phyloP scores from a whole-genome alignment of 805 yeast species.

The Yarrowia phangngaensis region DNA sequence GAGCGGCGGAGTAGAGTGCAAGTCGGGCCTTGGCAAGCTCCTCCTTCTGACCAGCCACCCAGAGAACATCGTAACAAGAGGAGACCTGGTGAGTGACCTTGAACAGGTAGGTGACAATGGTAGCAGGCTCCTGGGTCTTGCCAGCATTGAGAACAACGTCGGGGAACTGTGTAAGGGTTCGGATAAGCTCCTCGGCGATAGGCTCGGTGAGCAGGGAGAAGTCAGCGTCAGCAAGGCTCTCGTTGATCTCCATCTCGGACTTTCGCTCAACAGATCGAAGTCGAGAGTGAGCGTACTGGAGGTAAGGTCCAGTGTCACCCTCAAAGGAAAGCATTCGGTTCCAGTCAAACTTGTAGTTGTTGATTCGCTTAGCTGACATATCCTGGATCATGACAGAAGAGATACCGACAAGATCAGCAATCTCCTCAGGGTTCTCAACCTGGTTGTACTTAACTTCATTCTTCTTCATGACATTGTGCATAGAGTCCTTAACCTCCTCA shows the following conservation, averaged over 20 bases:
- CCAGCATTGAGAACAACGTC: slow-evolving; percentile 80
- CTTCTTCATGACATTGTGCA: slow-evolving; percentile 95
- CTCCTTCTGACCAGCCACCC: slow-evolving; percentile 94
- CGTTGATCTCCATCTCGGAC: slow-evolving; percentile 42
- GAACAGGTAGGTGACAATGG: slow-evolving; percentile 90
- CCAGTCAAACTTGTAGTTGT: slow-evolving; percentile 96
- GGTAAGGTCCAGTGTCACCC: slow-evolving; percentile 98
- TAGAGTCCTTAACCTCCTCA: slow-evolving; percentile 86
- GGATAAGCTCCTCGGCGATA: slow-evolving; percentile 63
- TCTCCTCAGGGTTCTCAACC: slow-evolving; percentile 87
- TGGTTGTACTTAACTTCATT: slow-evolving; percentile 88
- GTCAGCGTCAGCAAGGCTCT: slow-evolving; percentile 46
- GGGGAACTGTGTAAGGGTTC: slow-evolving; percentile 85
- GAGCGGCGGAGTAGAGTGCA: slow-evolving; percentile 85
- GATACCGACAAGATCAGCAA: slow-evolving; percentile 93
- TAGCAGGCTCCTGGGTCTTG: slow-evolving; percentile 86
- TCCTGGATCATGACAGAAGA: slow-evolving; percentile 99
- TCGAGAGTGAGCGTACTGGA: slow-evolving; percentile 97
- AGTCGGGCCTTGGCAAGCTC: slow-evolving; percentile 85
- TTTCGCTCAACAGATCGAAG: slow-evolving; percentile 91
- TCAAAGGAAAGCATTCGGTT: slow-evolving; percentile 96
- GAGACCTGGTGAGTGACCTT: slow-evolving; percentile 89
- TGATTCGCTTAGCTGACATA: slow-evolving; percentile 94
- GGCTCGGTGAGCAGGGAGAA: slow-evolving; percentile 63
- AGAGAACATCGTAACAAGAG: slow-evolving; percentile 88